Base-by-base conservation (phyloP, 1,284 basidiomycete species). In the Pyrrhoderma noxium region DNA sequence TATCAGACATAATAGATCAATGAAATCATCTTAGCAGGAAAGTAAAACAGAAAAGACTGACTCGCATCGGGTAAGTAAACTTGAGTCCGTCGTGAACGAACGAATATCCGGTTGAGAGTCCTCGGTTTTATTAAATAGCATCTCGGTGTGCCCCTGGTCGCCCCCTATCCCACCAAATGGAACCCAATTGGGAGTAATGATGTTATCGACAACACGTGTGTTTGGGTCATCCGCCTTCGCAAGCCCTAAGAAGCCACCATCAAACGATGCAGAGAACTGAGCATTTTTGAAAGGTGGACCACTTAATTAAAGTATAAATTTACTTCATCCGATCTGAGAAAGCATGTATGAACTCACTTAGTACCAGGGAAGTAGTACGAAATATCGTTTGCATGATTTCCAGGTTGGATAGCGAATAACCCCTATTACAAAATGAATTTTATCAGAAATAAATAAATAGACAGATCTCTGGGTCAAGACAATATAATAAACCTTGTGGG, bases 201-300 rank as follows among this genome's bases (percentile, higher is more conserved):
- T 64, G 2, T 59, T 48, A 0, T 59, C 47, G 50, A 61, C 55
- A 18, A 61, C 53, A 47, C 73, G 71, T 19, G 59, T 45, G 46
- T 73, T 72, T 1, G 72, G 70, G 53, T 73, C 60, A 19, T 63
- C 58, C 0, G 64, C 59, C 42, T 65, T 57, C 0, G 58, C 67
- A 46, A 73, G 68, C 39, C 66, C 61, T n/a, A 69, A 52, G 62
- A 73, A 76, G 0, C 66, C 64, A 47, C 68, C 63, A 3, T 68
- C 59, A 48, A 74, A 74, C 4, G 71, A 65, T 23, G 64, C 64
- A 51, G 63, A 56, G 58, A 75, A 73, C 7, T 59, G 61, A 8
- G 64, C 46, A 56, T 73, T 70, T 25, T 65, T 58, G 59, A 67
- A 72, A 0, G 61, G 43, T 1, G 67, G 67, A 22, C 57, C 35